These are phyloP conservation scores for Crithidia thermophila DNA, from an alignment of 208 protist genomes.

Conservation along the genomic window DNA sequence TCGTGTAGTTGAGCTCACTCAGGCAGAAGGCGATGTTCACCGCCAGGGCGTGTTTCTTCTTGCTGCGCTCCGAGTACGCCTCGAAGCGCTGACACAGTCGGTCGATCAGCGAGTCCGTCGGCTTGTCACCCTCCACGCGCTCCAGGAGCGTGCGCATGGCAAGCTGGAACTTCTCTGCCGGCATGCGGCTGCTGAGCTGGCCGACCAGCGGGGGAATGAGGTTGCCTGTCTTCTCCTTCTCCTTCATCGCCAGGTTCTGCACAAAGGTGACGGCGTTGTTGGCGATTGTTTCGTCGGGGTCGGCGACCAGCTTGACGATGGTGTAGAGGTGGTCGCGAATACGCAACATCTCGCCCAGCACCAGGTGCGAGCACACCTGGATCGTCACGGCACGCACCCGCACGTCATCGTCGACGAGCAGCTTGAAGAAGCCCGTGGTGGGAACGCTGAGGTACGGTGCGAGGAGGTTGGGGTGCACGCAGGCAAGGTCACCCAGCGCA, in stretches of 20 bases:
- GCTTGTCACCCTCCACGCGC: slow-evolving; percentile 89
- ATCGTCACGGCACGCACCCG: slow-evolving; percentile 89
- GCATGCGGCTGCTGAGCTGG: slow-evolving; percentile 80
- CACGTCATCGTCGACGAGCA: slow-evolving; percentile 85
- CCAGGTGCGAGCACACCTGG: slow-evolving; percentile 91
- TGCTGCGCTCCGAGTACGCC: slow-evolving; percentile 75
- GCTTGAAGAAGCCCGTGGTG: slow-evolving; percentile 82
- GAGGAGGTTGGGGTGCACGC: slow-evolving; percentile 89
- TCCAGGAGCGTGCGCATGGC: slow-evolving; percentile 85
- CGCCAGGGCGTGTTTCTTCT: slow-evolving; percentile 67
- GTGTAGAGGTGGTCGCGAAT: slow-evolving; percentile 87
- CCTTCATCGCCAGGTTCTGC: slow-evolving; percentile 87
- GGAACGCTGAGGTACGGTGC: slow-evolving; percentile 75
- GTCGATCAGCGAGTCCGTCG: slow-evolving; percentile 89
- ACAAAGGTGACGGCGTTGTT: slow-evolving; percentile 89
- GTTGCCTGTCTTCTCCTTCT: slow-evolving; percentile 90
- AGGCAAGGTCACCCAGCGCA: slow-evolving; percentile 87
- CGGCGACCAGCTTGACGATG: slow-evolving; percentile 88
- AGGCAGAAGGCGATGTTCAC: slow-evolving; percentile 89
- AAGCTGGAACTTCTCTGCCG: slow-evolving; percentile 82
- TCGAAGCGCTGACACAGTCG: slow-evolving; percentile 87
- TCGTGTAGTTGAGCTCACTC: slow-evolving; percentile 80
- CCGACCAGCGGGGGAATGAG: slow-evolving; percentile 85
- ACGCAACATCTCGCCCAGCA: slow-evolving; percentile 91
- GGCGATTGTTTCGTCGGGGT: slow-evolving; percentile 84